Percentiles rank a stretch among this genome's conserved stretches.
phyloP scores from a whole-genome alignment of 2,329 filamentous ascomycete genomes.

The Cercospora brassicicola region DNA sequence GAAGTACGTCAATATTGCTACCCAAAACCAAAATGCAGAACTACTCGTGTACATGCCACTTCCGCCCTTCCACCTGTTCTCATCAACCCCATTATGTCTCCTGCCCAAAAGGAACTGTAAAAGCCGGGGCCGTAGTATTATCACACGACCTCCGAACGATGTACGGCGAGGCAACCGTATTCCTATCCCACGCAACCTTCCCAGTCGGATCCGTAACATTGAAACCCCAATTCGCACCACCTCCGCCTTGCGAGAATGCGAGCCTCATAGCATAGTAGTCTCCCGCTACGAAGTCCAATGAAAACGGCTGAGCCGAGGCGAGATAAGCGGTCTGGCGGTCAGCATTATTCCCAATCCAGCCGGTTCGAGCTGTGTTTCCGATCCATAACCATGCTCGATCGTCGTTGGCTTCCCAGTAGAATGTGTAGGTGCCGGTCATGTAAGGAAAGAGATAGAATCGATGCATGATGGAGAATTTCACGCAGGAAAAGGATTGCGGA shows the following conservation, averaged over 20 bases:
- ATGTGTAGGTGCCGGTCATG: constrained; percentile 9
- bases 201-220: constrained; percentile 15
- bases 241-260: constrained; percentile 10
- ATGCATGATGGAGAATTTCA: constrained; percentile 17
- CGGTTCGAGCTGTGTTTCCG: constrained; percentile 10
- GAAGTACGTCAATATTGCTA: neutral
- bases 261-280: constrained; percentile 15
- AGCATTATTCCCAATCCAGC: constrained; percentile 18
- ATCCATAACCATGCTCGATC: constrained; percentile 16
- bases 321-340: neutral
- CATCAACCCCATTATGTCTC: neutral
- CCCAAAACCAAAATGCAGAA: neutral
- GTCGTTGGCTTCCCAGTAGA: constrained; percentile 10
- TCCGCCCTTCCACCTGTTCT: neutral
- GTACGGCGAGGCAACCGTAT: constrained; percentile 15
- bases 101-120: constrained; percentile 6
- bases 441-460: constrained; percentile 20
- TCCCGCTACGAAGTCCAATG: neutral
- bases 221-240: constrained; percentile 13
- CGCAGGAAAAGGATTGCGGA: constrained; percentile 6
- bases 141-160: constrained; percentile 19
- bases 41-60: neutral
- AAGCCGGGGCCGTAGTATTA: constrained; percentile 10
- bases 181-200: constrained; percentile 2
- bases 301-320: neutral